phyloP scores from a whole-genome alignment of 164 flowering plant species.

The Kalanchoe fedtschenkoi region DNA sequence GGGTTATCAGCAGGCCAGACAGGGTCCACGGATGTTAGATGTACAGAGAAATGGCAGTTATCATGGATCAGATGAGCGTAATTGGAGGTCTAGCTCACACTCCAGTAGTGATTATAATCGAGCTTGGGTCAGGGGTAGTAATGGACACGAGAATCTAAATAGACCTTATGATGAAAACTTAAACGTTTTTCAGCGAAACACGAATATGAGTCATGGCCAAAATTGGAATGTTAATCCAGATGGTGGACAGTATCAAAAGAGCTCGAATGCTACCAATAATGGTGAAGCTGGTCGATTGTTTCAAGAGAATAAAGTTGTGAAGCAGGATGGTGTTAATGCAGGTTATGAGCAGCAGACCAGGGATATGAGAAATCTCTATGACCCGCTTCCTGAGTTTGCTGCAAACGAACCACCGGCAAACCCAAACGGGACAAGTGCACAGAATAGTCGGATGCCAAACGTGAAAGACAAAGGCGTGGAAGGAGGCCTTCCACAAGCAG shows the following conservation, averaged over 20 bases:
- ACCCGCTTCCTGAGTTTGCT: neutral
- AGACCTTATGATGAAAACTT: neutral
- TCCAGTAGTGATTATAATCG: neutral
- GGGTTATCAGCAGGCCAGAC: too few relatives aligned
- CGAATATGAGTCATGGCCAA: neutral
- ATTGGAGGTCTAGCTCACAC: neutral
- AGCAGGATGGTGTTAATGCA: neutral
- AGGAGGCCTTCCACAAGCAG: neutral
- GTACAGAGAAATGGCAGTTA: neutral
- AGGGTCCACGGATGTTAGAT: neutral
- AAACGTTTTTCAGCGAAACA: neutral
- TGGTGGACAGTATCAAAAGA: neutral
- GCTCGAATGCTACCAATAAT: neutral
- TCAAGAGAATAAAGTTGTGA: neutral
- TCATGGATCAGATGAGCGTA: neutral
- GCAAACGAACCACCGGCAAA: neutral
- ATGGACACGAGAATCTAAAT: neutral
- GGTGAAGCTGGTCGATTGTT: neutral
- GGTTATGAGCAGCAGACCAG: neutral
- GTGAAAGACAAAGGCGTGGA: neutral
- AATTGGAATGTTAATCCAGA: neutral
- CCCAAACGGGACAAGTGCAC: neutral
- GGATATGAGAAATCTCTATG: neutral
- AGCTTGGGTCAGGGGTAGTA: neutral
- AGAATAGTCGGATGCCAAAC: neutral